Percentiles rank a stretch among this genome's conserved stretches.
These are phyloP conservation scores for Alternaria postmessia DNA, from an alignment of 2,329 filamentous ascomycete species.

Conservation along the genomic window DNA sequence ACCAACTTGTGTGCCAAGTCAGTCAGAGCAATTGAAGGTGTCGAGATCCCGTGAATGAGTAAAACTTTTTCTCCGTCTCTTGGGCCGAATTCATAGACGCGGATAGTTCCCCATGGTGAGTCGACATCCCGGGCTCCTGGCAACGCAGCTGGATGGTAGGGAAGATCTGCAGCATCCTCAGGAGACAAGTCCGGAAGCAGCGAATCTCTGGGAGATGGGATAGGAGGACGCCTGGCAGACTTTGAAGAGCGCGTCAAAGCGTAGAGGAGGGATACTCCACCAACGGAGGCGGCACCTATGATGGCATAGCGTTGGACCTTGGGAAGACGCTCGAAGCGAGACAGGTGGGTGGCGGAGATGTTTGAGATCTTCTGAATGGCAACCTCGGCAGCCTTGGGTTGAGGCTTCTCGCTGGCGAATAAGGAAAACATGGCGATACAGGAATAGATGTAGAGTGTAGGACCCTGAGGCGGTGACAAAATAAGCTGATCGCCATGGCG, in stretches of 20 bases:
- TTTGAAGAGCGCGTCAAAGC: slow-evolving; percentile 30
- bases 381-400: slow-evolving; percentile 14
- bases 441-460: slow-evolving; percentile 28
- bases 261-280: slow-evolving; percentile 33
- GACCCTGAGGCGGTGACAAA: slow-evolving; percentile 27
- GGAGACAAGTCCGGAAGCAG: slow-evolving; percentile 36
- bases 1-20: slow-evolving; percentile 72
- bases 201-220: slow-evolving; percentile 41
- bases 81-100: slow-evolving; percentile 84
- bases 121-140: slow-evolving; percentile 73
- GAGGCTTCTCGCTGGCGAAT: slow-evolving; percentile 31
- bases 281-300: slow-evolving; percentile 39
- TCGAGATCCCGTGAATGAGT: slow-evolving; percentile 82
- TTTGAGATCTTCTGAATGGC: slow-evolving; percentile 20
- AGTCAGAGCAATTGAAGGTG: slow-evolving; percentile 74
- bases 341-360: slow-evolving; percentile 20
- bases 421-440: slow-evolving; percentile 20
- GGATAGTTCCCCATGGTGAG: slow-evolving; percentile 74
- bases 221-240: slow-evolving; percentile 21
- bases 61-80: slow-evolving; percentile 74
- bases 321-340: slow-evolving; percentile 27
- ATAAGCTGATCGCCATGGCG: slow-evolving; percentile 26
- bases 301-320: slow-evolving; percentile 27
- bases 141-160: slow-evolving; percentile 74
- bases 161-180: slow-evolving; percentile 41